Evolutionary conservation across 2,329 filamentous ascomycete species (phyloP).

Genomic region (Penicillium rolfsii): DNA sequence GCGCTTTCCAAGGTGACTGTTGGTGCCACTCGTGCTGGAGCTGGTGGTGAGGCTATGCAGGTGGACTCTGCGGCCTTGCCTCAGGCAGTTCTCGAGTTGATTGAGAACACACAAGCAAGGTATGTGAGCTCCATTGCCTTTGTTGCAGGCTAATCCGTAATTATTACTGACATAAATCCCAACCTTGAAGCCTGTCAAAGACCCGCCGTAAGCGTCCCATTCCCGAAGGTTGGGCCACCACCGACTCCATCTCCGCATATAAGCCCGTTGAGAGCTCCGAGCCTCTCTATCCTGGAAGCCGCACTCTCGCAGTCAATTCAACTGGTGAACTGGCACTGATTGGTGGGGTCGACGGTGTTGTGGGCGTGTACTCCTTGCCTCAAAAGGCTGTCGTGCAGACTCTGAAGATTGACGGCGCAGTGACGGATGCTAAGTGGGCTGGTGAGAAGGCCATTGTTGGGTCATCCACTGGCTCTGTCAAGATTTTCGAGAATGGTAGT

Average conservation of each 20-base stretch:
- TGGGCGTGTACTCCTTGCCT: constrained; percentile 77
- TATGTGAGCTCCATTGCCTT: constrained; percentile 53
- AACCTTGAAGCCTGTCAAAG: constrained; percentile 70
- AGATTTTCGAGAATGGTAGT: constrained; percentile 73
- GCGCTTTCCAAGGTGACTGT: constrained; percentile 85
- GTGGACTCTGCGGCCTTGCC: constrained; percentile 80
- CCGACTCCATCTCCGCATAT: constrained; percentile 69
- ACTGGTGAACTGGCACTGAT: constrained; percentile 70
- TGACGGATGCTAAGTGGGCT: constrained; percentile 65
- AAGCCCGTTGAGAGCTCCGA: constrained; percentile 58
- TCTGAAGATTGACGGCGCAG: constrained; percentile 65
- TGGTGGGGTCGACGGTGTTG: constrained; percentile 73
- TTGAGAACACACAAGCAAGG: constrained; percentile 80
- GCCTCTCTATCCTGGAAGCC: constrained; percentile 62
- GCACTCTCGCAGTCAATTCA: constrained; percentile 60
- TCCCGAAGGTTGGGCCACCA: constrained; percentile 80
- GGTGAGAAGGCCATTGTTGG: constrained; percentile 71
- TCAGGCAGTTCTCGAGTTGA: constrained; percentile 68
- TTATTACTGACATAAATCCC: constrained; percentile 17
- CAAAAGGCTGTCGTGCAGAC: constrained; percentile 74
- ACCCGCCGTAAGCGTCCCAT: constrained; percentile 86
- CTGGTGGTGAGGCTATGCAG: constrained; percentile 83
- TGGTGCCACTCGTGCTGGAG: constrained; percentile 55
- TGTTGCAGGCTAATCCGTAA: constrained; percentile 9
- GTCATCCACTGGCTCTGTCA: constrained; percentile 75